Evolutionary conservation across 2,329 filamentous ascomycete species (phyloP), one percentile per base, ranked within the genome.

Genomic region (Fusarium marasasianum): DNA sequence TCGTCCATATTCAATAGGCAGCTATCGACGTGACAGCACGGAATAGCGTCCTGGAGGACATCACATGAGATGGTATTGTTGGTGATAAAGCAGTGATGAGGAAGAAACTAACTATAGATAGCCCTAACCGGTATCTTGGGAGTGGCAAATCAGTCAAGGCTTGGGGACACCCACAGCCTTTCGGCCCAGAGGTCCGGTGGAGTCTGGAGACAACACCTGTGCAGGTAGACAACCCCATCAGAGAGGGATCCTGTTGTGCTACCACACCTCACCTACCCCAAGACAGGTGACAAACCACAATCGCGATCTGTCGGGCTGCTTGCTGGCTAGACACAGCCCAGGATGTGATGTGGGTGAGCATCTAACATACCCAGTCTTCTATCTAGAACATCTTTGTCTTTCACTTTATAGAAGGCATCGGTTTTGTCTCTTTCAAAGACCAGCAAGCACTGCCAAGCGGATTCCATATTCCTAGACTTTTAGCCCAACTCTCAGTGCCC

Each of bases 101-200:
- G 50, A 72, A 73, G 17, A 31, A 59, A 67, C 69, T 18, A 58
- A 51, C 41, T 38, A 31, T 51, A 50, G 69, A 63, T 50, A 60
- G 63, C 66, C 18, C 54, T 72, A 77, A 77, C 77, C 76, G 76
- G 66, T 69, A 76, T 71, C 72, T 76, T 71, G 75, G 76, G 74
- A 78, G 63, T 66, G 55, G 61, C 47, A 61, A 72, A 67, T 75
- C 40, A 57, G 26, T 58, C 50, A 40, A 53, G 35, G 35, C 51
- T 20, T 38, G 33, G 62, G 47, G 59, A 55, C 62, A 47, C 41
- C 31, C 41, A 56, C 59, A 53, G 51, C 60, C 63, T 74, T 50
- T 64, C 59, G 69, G 66, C 53, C 64, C 60, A 47, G 33, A 71
- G 63, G 58, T 51, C 55, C 56, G 66, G 22, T 53, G 71, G 44